Evolutionary conservation across 768 basidiomycete genomes (phyloP), one percentile per base, ranked within the genome.

Genomic region (Naganishia friedmannii): DNA sequence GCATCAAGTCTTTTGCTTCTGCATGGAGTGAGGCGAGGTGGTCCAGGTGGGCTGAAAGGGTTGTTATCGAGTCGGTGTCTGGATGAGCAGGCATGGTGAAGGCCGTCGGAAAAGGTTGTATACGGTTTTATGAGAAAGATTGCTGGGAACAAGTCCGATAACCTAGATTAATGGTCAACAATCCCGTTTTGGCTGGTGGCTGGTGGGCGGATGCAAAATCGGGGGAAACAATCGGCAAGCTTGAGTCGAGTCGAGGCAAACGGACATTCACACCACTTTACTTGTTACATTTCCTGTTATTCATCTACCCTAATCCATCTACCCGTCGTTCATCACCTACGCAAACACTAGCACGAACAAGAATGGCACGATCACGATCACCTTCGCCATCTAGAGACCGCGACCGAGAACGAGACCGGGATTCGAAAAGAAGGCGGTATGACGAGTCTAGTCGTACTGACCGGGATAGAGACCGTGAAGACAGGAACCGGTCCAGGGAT

Each of bases 1-100:
- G 80, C 68, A 81, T 70, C 13, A 73, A 75, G 51, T 78, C 77
- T 3, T 74, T 70, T 2, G 80, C 80, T 70, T 81, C 76, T 46
- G 75, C 74, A 23, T 77, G 74, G 46, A 78, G 68, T 0, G 70
- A 69, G 19, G 76, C 76, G 31, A 73, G 71, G 17, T 73, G 68
- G 34, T 75, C 77, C 13, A 80, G 69, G 26, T 79, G 70, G 9
- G 73, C 68, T 53, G 74, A 73, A 12, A 80, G 71, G 8, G 77
- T 77, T 3, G 74, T 77, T 46, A 78, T 75, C 2, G 70, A 70
- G 15, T 68, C 65, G 19, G 73, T 65, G 31, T 42, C 42, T 8
- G 42, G 9, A 8, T 8, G 42, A 10, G 72, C 69, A 46, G 34
- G 34, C 65, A 63, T 45, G 23, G 37, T 63, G 26, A 26, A 8